These are phyloP conservation scores for Sporothrix dimorphospora DNA, from an alignment of 2,329 filamentous ascomycete genomes.

Conservation along the genomic window DNA sequence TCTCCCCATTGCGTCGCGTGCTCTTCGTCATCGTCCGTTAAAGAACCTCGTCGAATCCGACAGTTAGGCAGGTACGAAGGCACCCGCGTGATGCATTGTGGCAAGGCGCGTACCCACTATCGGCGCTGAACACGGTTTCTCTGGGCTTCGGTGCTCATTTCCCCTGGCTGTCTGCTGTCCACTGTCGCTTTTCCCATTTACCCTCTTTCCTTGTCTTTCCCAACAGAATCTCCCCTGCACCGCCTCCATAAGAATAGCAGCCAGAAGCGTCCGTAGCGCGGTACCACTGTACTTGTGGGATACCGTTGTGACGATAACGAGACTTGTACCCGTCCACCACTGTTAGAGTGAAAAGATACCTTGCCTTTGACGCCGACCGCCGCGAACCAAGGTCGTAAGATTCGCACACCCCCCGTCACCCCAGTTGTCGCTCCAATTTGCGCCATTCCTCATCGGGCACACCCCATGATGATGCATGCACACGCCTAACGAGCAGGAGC, in stretches of 20 bases:
- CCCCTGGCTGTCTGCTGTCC: constrained; percentile 15
- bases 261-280: not conserved
- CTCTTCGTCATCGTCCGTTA: constrained; percentile 21
- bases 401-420: constrained; percentile 12
- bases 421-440: constrained; percentile 21
- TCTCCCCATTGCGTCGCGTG: constrained; percentile 12
- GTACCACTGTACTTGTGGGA: too few species aligned
- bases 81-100: not conserved
- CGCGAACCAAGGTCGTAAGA: constrained; percentile 10
- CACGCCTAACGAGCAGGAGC: constrained; percentile 30
- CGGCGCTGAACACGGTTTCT: not conserved
- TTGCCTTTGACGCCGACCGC: constrained; percentile 20
- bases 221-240: constrained; percentile 10
- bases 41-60: constrained; percentile 25
- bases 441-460: constrained; percentile 30
- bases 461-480: constrained; percentile 32
- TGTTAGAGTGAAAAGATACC: not conserved
- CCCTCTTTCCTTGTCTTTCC: not conserved
- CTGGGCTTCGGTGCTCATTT: constrained; percentile 20
- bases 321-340: not conserved
- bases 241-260: constrained; percentile 14
- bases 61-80: constrained; percentile 22
- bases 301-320: not conserved
- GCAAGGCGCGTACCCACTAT: constrained; percentile 23
- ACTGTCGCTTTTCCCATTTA: not conserved